phyloP scores from a whole-genome alignment of 371 early-diverging fungal genomes.

The Apophysomyces sp. region DNA sequence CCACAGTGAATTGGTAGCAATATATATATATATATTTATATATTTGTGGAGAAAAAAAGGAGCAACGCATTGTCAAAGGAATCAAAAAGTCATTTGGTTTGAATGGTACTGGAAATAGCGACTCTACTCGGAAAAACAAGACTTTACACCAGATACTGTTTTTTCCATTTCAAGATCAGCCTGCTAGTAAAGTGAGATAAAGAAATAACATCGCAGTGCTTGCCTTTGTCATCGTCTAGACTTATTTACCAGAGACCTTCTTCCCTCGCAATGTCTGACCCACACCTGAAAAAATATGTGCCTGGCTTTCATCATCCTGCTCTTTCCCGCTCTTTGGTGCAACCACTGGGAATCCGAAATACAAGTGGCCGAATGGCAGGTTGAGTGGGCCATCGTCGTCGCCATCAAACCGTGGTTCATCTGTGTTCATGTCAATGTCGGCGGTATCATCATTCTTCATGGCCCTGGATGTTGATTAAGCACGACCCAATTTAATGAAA shows the following conservation, averaged over 20 bases:
- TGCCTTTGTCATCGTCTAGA: not conserved
- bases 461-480: not conserved
- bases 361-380: slow-evolving; percentile 87
- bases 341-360: slow-evolving; percentile 79
- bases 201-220: not conserved
- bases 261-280: slow-evolving; percentile 43
- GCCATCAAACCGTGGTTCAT: slow-evolving; percentile 31
- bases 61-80: too few relatives aligned
- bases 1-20: too few relatives aligned
- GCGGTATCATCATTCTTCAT: slow-evolving; percentile 1
- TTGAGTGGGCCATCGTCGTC: slow-evolving; percentile 78
- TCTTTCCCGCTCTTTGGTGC: slow-evolving; percentile 34
- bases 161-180: not conserved
- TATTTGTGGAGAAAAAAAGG: too few relatives aligned
- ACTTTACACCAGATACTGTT: not conserved
- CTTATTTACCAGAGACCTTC: slow-evolving; percentile 9
- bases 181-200: not conserved
- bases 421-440: slow-evolving; percentile 24
- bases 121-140: too few relatives aligned
- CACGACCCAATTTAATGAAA: not conserved
- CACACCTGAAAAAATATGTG: slow-evolving; percentile 24
- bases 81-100: too few relatives aligned
- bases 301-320: slow-evolving; percentile 13
- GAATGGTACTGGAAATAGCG: too few relatives aligned
- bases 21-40: too few relatives aligned